Base-by-base conservation (phyloP, 2,329 filamentous ascomycete genomes). In the Beauveria sp. region DNA sequence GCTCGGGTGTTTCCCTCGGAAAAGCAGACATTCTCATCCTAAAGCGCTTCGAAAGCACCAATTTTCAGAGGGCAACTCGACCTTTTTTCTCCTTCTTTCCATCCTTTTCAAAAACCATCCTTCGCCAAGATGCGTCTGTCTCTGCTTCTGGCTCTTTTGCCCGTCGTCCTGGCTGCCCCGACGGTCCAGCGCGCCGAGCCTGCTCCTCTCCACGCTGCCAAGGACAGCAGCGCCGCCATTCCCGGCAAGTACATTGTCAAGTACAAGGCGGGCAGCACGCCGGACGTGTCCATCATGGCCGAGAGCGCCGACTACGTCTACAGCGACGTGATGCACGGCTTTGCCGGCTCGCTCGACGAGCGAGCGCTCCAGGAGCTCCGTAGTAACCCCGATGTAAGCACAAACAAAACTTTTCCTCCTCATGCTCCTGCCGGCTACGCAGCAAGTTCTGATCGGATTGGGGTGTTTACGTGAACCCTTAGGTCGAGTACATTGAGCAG, bases 401-500 rank as follows among this genome's bases (percentile, higher is more conserved):
- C 7, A 28, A 12, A 16, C 2, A 7, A 12, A 20, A 20, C 42
- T 26, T 26, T 26, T 26, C 26, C 26, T 7, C 26, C 26, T 26
- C 26, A 5, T 26, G 1, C 26, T 26, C 22, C 22, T 24, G 22
- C 22, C 22, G 22, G 22, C 22, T 24, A 24, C 22, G 22, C 22
- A 24, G 22, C 22, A 24, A 24, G 22, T 24, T 24, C 22, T 22
- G 22, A 22, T 22, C 3, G 1, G 22, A 22, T 22, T 22, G 20
- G 22, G 22, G 22, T 24, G 22, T 24, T 24, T 24, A 0, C 26
- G 28, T 28, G 28, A 28, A 8, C 28, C 7, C 2, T 12, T 12
- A 64, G 60, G 71, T 74, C 47, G 72, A 74, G 18, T 77, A 71
- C 65, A 70, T 79, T 40, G 75, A 79, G 68, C 72, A 75, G 60